Evolutionary conservation across 148 eudicot genomes (phyloP).

Genomic region (Talinum fruticosum): DNA sequence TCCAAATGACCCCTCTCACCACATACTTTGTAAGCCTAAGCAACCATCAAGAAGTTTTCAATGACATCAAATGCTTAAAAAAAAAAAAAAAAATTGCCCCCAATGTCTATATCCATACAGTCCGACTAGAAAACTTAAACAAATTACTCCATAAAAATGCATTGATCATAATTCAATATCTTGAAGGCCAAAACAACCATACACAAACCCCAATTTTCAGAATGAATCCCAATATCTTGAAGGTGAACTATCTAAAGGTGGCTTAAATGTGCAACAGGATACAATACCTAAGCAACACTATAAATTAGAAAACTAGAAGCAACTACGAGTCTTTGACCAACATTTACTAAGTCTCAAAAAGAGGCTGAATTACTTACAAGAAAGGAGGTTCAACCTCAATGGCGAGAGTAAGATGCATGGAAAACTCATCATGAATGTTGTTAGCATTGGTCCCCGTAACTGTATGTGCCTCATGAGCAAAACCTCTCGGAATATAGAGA

Average conservation of each 20-base stretch:
- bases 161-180: neutral
- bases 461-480: slow-evolving; percentile 78
- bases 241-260: neutral
- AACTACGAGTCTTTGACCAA: neutral
- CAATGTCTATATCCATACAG: neutral
- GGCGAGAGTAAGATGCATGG: slow-evolving; percentile 79
- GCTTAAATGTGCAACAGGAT: neutral
- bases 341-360: neutral
- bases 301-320: neutral
- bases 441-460: slow-evolving; percentile 27
- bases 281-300: neutral
- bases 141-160: neutral
- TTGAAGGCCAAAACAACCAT: neutral
- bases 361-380: slow-evolving; percentile 55
- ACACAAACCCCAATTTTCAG: neutral
- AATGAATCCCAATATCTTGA: too few relatives aligned
- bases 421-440: slow-evolving; percentile 30
- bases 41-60: neutral
- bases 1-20: neutral
- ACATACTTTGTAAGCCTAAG: neutral
- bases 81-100: neutral
- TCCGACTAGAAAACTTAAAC: neutral
- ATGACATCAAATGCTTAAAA: neutral
- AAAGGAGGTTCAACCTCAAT: slow-evolving; percentile 90
- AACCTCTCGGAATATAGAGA: slow-evolving; percentile 88